These are phyloP conservation scores for Samsoniella hepiali DNA, from an alignment of 2,329 filamentous ascomycete genomes.

Conservation along the genomic window DNA sequence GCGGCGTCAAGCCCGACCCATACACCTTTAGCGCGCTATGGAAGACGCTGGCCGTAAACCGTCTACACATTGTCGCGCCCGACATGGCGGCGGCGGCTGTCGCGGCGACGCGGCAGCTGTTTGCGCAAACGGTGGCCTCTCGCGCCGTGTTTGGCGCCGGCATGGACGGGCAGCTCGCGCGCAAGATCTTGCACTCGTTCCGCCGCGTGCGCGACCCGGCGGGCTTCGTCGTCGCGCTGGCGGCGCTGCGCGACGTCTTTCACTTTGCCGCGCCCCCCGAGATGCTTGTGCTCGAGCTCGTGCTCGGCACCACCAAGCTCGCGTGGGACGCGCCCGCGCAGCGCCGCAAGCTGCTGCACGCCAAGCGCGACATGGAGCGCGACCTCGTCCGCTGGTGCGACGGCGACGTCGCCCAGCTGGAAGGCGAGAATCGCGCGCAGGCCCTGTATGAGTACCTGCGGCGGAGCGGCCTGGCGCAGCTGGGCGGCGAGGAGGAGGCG, in stretches of 20 bases:
- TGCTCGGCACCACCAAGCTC: constrained; percentile 43
- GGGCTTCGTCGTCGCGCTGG: constrained; percentile 46
- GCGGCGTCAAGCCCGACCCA: constrained; percentile 56
- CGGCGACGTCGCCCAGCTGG: constrained; percentile 34
- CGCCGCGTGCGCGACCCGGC: constrained; percentile 43
- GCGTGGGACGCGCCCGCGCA: constrained; percentile 40
- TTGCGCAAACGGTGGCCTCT: constrained; percentile 49
- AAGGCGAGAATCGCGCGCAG: constrained; percentile 34
- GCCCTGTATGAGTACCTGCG: constrained; percentile 44
- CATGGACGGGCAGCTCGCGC: constrained; percentile 46
- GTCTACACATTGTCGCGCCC: constrained; percentile 36
- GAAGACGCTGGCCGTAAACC: constrained; percentile 54
- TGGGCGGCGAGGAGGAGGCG: constrained; percentile 25
- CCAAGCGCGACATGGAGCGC: constrained; percentile 42
- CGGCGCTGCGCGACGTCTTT: constrained; percentile 42
- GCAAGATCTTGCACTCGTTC: constrained; percentile 50
- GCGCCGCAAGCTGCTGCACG: constrained; percentile 40
- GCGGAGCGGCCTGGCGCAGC: constrained; percentile 34
- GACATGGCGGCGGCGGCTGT: constrained; percentile 31
- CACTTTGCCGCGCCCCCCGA: constrained; percentile 42
- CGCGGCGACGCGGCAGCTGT: constrained; percentile 39
- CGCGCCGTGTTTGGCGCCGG: constrained; percentile 42
- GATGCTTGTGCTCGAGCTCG: constrained; percentile 45
- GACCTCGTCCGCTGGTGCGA: constrained; percentile 31
- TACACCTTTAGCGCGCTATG: constrained; percentile 69